Evolutionary conservation across 805 yeast species (phyloP), one percentile per base, ranked within the genome.

Genomic region (Candida ponderosae): DNA sequence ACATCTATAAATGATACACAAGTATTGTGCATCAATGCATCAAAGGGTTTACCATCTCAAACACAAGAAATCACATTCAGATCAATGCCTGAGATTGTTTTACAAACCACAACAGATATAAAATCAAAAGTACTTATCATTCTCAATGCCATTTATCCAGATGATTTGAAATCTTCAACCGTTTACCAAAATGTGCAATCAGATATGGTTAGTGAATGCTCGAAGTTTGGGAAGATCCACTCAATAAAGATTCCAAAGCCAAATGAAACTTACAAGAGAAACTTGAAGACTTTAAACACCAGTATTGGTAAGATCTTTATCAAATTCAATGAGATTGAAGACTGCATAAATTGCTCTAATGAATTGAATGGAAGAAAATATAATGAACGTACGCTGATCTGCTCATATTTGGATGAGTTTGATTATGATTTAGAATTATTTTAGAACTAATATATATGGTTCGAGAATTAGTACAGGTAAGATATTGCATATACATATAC

Each of bases 271-370:
- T 66, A 60, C 50, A 66, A 64, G 36, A 58, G 70, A 53, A 67
- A 74, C 50, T 48, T 69, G 45, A 62, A 68, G 53, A 59, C 60
- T 34, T 48, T 60, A 4, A 63, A 65, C 28, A 67, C 81, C 3
- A 85, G 83, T 6, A 68, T 79, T 34, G 96, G 96, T 0, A 80
- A 75, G 43, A 68, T 87, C 0, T 87, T 68, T 54, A 74, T 84
- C 18, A 76, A 80, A 54, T 88, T 82, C 57, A 67, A 65, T 1
- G 62, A 63, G 11, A 57, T 65, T 2, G 71, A 70, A 2, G 58
- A 60, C 2, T 80, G 95, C 1, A 53, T 61, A 6, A 54, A 57
- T 8, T 94, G 93, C 0, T 62, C 76, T 57, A 41, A 57, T 9
- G 70, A 66, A 9, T 47, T 86, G 15, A 76, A 81, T 8, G 95